A percentile compares a stretch with the other conserved stretches of the same genome.
Evolutionary conservation across 768 basidiomycete genomes (phyloP).

Genomic region (Strobilomyces echinocephalus): DNA sequence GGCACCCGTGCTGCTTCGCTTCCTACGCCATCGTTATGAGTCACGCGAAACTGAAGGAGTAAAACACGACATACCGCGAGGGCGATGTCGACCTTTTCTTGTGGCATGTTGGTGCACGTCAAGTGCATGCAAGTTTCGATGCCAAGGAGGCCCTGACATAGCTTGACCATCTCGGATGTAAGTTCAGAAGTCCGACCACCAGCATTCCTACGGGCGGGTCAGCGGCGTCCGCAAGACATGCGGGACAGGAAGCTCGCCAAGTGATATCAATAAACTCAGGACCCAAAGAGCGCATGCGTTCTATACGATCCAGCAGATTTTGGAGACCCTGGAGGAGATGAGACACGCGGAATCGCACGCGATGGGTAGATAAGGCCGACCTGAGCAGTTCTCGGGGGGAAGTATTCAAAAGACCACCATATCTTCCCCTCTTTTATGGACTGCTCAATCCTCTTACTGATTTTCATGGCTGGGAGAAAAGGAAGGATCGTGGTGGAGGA

Average conservation of each 20-base stretch:
- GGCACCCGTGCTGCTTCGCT: conserved; percentile 83
- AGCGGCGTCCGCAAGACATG: neutral
- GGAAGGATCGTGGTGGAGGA: conserved; percentile 17
- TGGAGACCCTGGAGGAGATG: conserved; percentile 43
- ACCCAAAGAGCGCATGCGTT: conserved; percentile 91
- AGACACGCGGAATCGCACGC: neutral
- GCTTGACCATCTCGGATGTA: conserved; percentile 90
- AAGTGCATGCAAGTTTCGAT: conserved; percentile 98
- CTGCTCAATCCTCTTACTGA: conserved; percentile 88
- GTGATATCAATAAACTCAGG: conserved; percentile 99
- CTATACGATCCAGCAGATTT: conserved; percentile 97
- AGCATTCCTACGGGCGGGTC: conserved; percentile 68
- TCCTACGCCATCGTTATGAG: conserved; percentile 47
- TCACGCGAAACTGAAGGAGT: neutral
- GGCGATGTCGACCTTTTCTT: conserved; percentile 89
- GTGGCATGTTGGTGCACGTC: conserved; percentile 99
- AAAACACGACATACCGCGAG: conserved; percentile 57
- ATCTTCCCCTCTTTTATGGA: conserved; percentile 79
- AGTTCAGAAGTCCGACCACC: conserved; percentile 93
- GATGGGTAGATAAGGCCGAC: conserved; percentile 35
- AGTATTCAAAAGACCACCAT: conserved; percentile 99
- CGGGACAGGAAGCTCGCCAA: conserved; percentile 48
- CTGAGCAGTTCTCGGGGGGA: conserved; percentile 93
- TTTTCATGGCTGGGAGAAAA: conserved; percentile 62
- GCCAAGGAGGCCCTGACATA: conserved; percentile 88